Percentiles rank a stretch among this genome's conserved stretches.
Evolutionary conservation across 1,284 basidiomycete species (phyloP).

Genomic region (Rhodotorula sp.): DNA sequence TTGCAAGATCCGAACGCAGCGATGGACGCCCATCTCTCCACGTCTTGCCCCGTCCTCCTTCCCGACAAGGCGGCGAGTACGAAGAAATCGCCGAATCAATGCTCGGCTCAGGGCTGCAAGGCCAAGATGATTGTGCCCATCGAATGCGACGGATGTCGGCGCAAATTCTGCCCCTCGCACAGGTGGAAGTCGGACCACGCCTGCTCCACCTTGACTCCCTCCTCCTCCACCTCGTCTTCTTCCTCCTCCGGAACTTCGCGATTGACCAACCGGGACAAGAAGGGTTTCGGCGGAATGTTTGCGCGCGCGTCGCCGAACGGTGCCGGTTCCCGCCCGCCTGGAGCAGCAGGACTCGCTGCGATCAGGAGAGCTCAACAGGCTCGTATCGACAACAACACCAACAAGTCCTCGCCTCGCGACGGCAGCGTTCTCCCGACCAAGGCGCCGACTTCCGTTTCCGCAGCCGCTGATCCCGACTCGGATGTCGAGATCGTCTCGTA

Average conservation of each 20-base stretch:
- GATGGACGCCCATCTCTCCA: constrained; percentile 34
- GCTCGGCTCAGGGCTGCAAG: constrained; percentile 28
- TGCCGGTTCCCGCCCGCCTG: not conserved
- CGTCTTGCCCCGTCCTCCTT: constrained; percentile 18
- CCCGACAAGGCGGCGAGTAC: constrained; percentile 6
- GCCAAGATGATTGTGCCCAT: constrained; percentile 41
- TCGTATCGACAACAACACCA: no score
- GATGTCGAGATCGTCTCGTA: constrained; percentile 18
- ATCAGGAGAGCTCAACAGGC: constrained; percentile 30
- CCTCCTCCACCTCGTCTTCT: not conserved
- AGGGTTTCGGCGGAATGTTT: constrained; percentile 4
- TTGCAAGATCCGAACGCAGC: constrained; percentile 29
- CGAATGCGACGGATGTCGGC: constrained; percentile 29
- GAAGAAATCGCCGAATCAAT: constrained; percentile 13
- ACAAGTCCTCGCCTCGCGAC: not conserved
- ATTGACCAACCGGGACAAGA: not conserved
- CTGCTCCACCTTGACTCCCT: constrained; percentile 17
- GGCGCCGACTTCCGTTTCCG: constrained; percentile 9
- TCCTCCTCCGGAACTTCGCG: not conserved
- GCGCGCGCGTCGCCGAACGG: constrained; percentile 14
- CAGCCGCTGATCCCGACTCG: constrained; percentile 6
- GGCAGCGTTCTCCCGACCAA: not conserved
- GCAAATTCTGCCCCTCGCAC: constrained; percentile 38
- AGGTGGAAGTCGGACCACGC: constrained; percentile 33
- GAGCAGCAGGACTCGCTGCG: constrained; percentile 25